Evolutionary conservation across 495 filamentous ascomycete species (phyloP).

Genomic region (Hypoxylon lenormandii): DNA sequence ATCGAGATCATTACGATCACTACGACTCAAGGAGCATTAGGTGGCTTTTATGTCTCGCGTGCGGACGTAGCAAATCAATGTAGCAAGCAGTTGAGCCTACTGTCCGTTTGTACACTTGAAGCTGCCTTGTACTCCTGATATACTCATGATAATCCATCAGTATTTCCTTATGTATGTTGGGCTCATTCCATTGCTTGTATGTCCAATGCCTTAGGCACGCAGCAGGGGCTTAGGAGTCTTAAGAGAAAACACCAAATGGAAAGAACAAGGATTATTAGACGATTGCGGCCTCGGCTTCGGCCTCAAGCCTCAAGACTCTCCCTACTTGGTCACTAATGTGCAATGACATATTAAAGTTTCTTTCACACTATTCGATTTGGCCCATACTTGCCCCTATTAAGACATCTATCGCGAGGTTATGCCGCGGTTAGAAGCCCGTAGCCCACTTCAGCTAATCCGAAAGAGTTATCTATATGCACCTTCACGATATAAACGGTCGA

Average conservation of each 20-base stretch:
- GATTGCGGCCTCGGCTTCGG: neutral
- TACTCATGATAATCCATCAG: neutral
- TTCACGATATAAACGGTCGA: slow-evolving; percentile 16
- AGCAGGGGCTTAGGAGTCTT: neutral
- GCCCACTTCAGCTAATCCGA: slow-evolving; percentile 15
- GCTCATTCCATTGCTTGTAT: neutral
- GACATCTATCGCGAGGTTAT: slow-evolving; percentile 7
- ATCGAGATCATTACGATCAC: slow-evolving; percentile 2
- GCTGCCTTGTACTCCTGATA: neutral
- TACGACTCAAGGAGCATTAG: neutral
- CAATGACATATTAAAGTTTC: slow-evolving; percentile 22
- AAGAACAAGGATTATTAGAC: slow-evolving; percentile 3
- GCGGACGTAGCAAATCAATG: neutral
- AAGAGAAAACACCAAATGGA: neutral
- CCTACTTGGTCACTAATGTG: neutral
- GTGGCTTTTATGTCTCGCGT: neutral
- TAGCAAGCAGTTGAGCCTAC: neutral
- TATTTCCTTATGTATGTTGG: neutral
- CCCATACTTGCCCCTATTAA: slow-evolving; percentile 13
- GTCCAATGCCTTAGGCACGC: neutral
- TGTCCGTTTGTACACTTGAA: slow-evolving; percentile 14
- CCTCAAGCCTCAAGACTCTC: neutral
- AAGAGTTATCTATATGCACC: slow-evolving; percentile 8
- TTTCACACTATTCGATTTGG: neutral
- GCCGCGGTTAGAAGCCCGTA: neutral